Conservation (phyloP, 352 stramenopile species). For the Phytophthora uliginosa region DNA sequence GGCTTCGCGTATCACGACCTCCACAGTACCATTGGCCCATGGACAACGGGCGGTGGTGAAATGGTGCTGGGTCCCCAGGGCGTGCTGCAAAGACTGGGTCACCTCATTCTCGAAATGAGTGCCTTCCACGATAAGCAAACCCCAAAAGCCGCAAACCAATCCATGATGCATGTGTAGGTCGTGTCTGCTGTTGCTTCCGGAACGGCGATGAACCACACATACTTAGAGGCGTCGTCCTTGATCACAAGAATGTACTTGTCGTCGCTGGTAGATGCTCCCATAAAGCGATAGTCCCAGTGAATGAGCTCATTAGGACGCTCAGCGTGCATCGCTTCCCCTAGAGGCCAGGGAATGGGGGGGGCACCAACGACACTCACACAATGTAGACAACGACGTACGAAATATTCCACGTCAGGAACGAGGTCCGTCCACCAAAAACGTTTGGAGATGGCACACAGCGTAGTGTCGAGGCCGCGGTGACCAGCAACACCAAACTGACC, state of each 20-base stretch:
- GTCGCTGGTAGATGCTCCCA: background rate
- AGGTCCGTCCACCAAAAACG: background rate
- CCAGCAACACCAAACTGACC: background rate
- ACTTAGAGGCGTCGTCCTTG: background rate
- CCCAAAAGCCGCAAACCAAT: background rate
- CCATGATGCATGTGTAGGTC: background rate
- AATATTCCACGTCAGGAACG: background rate
- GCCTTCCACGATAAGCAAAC: background rate
- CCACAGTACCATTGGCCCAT: background rate
- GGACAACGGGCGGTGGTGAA: background rate
- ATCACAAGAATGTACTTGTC: background rate
- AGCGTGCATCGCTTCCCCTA: background rate
- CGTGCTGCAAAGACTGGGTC: background rate
- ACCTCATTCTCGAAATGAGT: background rate
- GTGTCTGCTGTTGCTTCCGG: background rate
- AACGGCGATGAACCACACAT: background rate
- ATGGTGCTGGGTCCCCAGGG: background rate
- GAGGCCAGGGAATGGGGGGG: background rate
- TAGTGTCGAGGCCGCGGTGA: background rate
- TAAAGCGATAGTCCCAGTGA: background rate
- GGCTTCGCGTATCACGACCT: background rate
- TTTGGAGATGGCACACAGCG: background rate
- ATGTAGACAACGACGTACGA: background rate
- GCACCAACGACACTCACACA: background rate
- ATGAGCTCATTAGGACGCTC: background rate